Conservation (phyloP, 2,329 filamentous ascomycete genomes). For the Teratosphaeria pseudoeucalypti region DNA sequence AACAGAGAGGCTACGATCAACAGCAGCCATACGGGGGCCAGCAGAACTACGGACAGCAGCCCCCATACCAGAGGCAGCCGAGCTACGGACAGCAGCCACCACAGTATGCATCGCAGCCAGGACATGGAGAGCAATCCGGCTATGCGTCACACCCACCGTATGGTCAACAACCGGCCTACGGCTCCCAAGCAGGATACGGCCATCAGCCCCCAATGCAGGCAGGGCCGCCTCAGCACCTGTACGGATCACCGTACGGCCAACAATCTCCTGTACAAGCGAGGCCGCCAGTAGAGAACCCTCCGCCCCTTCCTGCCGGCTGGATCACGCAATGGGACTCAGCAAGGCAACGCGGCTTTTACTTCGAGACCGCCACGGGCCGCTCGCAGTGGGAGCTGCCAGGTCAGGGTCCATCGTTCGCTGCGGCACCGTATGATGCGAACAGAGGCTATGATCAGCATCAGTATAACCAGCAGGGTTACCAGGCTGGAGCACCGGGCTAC, state of each 20-base stretch:
- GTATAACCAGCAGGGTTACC: slow-evolving; percentile 1
- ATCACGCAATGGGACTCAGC: not conserved
- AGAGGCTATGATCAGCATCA: slow-evolving; percentile 1
- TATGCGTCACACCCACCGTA: slow-evolving; percentile 8
- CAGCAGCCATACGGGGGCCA: slow-evolving; percentile 19
- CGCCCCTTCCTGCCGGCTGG: not conserved
- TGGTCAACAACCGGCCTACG: not conserved
- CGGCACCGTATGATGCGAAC: slow-evolving; percentile 14
- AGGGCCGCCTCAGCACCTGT: slow-evolving; percentile 1
- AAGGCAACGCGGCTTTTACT: not conserved
- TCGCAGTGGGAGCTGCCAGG: not conserved
- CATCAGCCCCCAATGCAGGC: slow-evolving; percentile 13
- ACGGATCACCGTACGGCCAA: not conserved
- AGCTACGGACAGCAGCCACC: slow-evolving; percentile 9
- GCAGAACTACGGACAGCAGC: slow-evolving; percentile 18
- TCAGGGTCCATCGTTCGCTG: slow-evolving; percentile 7
- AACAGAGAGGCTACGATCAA: slow-evolving; percentile 5
- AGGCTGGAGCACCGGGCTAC: slow-evolving; percentile 4
- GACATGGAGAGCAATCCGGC: slow-evolving; percentile 12
- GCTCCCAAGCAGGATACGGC: not conserved
- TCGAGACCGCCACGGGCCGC: not conserved
- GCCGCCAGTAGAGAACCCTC: not conserved
- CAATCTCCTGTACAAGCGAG: not conserved
- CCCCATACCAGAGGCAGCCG: slow-evolving; percentile 7
- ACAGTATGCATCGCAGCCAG: slow-evolving; percentile 5